Percentiles rank a stretch among this genome's conserved stretches.
phyloP scores from a whole-genome alignment of 139 green algal species.

The Chlamydomonas urium region DNA sequence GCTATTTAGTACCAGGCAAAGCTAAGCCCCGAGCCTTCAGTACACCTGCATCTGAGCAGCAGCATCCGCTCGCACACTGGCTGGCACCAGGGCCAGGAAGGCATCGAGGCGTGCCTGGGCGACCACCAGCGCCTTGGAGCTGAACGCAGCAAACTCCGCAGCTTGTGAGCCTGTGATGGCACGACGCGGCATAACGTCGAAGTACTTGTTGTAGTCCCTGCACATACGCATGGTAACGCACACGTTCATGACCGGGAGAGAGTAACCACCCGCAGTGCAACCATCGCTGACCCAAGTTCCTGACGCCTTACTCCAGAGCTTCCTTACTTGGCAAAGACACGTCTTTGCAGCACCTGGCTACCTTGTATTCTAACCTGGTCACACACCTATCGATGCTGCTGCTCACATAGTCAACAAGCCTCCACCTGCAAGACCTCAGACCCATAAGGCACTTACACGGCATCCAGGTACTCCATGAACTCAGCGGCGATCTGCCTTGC shows the following conservation, averaged over 20 bases:
- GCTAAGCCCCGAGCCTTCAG: too few relatives aligned
- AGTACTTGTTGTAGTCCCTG: constrained; percentile 51
- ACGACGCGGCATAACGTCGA: constrained; percentile 31
- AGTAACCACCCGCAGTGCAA: too few relatives aligned
- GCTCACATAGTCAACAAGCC: too few relatives aligned
- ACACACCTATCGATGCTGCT: not conserved
- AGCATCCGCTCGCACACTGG: not conserved
- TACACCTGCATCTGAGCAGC: not conserved
- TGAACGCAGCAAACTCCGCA: constrained; percentile 41
- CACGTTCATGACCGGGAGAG: not conserved
- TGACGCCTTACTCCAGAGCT: too few relatives aligned
- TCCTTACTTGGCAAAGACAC: not conserved
- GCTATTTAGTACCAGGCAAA: too few relatives aligned
- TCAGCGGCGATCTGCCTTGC: constrained; percentile 15
- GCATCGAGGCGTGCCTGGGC: constrained; percentile 21
- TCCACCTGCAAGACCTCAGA: not conserved
- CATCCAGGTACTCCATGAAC: constrained; percentile 20
- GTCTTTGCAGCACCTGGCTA: not conserved
- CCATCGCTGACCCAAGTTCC: too few relatives aligned
- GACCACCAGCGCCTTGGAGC: constrained; percentile 22
- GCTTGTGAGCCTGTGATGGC: constrained; percentile 31
- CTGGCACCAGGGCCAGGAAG: constrained; percentile 38
- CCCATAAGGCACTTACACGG: constrained; percentile 9
- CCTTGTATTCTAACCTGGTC: constrained; percentile 1
- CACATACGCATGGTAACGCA: not conserved